Evolutionary conservation across 1,139 yeast genomes (phyloP).

Genomic region (Taiozyma sp.): DNA sequence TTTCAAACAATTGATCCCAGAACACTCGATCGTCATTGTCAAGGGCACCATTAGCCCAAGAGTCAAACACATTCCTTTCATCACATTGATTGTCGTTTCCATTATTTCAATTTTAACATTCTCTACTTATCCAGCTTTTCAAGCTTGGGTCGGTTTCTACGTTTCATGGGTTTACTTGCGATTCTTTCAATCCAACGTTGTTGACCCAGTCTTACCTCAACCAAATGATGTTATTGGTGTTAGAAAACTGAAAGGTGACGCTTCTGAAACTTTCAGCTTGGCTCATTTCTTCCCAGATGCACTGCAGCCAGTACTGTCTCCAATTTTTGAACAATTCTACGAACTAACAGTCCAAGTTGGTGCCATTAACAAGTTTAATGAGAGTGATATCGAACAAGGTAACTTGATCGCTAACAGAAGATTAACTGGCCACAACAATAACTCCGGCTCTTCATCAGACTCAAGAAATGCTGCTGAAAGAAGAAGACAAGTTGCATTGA

Average conservation of each 20-base stretch:
- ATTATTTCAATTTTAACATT: slow-evolving; percentile 39
- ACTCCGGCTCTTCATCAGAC: slow-evolving; percentile 24
- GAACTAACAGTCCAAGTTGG: slow-evolving; percentile 50
- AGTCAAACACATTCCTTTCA: slow-evolving; percentile 70
- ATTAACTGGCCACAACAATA: slow-evolving; percentile 33
- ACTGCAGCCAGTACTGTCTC: slow-evolving; percentile 48
- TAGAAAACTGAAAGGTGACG: slow-evolving; percentile 64
- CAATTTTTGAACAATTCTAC: slow-evolving; percentile 51
- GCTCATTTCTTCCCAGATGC: slow-evolving; percentile 75
- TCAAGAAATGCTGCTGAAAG: slow-evolving; percentile 72
- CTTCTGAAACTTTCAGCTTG: slow-evolving; percentile 83
- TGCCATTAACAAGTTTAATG: slow-evolving; percentile 62
- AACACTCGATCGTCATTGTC: slow-evolving; percentile 71
- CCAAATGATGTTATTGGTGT: slow-evolving; percentile 26
- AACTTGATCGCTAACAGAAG: slow-evolving; percentile 61
- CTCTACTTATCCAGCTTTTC: slow-evolving; percentile 52
- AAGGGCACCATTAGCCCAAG: slow-evolving; percentile 61
- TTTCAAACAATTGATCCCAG: slow-evolving; percentile 85
- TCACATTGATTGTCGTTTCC: slow-evolving; percentile 42
- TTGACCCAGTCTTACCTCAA: slow-evolving; percentile 30
- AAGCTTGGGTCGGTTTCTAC: slow-evolving; percentile 67
- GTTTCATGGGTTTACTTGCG: slow-evolving; percentile 73
- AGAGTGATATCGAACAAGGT: slow-evolving; percentile 67
- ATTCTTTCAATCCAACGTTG: slow-evolving; percentile 54
- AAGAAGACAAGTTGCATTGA: slow-evolving; percentile 80